Evolutionary conservation across 495 filamentous ascomycete species (phyloP).

Genomic region (Lophiotrema nucula): DNA sequence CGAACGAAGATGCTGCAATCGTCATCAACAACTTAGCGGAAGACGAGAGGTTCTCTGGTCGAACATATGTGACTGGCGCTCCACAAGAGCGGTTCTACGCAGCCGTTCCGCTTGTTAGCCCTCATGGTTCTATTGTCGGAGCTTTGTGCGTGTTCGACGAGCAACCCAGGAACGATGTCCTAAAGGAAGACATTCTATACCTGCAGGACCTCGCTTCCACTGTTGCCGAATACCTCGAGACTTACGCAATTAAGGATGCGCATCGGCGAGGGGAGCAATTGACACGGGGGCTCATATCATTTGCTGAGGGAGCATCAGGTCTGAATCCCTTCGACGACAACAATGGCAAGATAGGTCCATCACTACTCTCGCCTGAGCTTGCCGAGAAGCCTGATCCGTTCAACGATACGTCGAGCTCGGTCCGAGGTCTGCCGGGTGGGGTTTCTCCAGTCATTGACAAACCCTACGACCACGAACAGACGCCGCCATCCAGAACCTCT

Average conservation of each 20-base stretch:
- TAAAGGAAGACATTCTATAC: constrained; percentile 7
- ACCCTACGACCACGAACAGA: neutral
- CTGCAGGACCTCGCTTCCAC: constrained; percentile 18
- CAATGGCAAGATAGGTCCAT: neutral
- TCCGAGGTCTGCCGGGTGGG: neutral
- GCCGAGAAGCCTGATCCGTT: neutral
- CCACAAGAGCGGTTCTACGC: constrained; percentile 19
- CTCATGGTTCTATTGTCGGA: constrained; percentile 15
- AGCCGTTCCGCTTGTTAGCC: constrained; percentile 16
- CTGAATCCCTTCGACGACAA: neutral
- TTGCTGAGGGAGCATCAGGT: constrained; percentile 13
- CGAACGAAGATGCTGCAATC: constrained; percentile 4
- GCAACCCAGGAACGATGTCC: constrained; percentile 5
- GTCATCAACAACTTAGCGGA: constrained; percentile 16
- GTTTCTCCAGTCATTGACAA: neutral
- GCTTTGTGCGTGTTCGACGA: constrained; percentile 19
- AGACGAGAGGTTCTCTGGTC: neutral
- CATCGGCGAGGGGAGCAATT: constrained; percentile 15
- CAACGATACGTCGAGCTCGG: neutral
- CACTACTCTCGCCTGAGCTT: no score
- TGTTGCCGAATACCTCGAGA: constrained; percentile 17
- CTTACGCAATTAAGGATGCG: constrained; percentile 14
- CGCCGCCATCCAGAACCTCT: neutral
- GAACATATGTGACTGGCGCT: constrained; percentile 12
- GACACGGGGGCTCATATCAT: constrained; percentile 17